Evolutionary conservation across 257 asterid genomes (phyloP), one percentile per base, ranked within the genome.

Genomic region (Solanum bulbocastanum): DNA sequence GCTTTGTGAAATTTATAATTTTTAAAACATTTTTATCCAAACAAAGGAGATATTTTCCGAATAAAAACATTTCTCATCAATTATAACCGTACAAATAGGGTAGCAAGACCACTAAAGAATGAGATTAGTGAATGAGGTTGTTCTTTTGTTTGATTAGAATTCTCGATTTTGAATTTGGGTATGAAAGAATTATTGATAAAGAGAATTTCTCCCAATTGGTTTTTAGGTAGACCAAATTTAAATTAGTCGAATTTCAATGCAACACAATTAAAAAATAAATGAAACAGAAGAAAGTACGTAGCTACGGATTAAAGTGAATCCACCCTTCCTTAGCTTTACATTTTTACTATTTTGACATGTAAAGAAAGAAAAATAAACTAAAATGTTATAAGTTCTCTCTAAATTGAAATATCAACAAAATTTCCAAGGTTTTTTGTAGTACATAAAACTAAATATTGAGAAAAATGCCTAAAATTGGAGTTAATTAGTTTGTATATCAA

Each of bases 121-220:
- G 3, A n/a, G 33, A 27, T n/a, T 27, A 22, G 27, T 4, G 12
- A 22, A 22, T 58, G 66, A 0, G 62, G 0, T 3, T 52, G 62
- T 8, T 5, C 30, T 16, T 16, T 52, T 52, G 62, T 16, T 15
- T 52, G 22, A 2, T 52, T 49, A 49, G 13, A 60, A 9, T n/a
- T 6, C n/a, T 60, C 0, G 11, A 9, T 60, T 60, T 60, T 0
- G 2, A 60, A 22, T 60, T 23, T n/a, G 33, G 0, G 2, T 68
- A 68, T 25, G 2, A 27, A 12, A 66, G 3, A 68, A 4, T 5
- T 27, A 13, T 13, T 66, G 9, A 25, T 27, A 1, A 32, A 23
- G 9, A 27, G 1, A 6, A 2, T 6, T 66, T 25, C 5, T 3
- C 3, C 0, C 4, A 0, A 12, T 1, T 0, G 33, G 0, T 0